These are phyloP conservation scores for Phaseolus coccineus DNA, from an alignment of 331 rosid genomes.

Conservation along the genomic window DNA sequence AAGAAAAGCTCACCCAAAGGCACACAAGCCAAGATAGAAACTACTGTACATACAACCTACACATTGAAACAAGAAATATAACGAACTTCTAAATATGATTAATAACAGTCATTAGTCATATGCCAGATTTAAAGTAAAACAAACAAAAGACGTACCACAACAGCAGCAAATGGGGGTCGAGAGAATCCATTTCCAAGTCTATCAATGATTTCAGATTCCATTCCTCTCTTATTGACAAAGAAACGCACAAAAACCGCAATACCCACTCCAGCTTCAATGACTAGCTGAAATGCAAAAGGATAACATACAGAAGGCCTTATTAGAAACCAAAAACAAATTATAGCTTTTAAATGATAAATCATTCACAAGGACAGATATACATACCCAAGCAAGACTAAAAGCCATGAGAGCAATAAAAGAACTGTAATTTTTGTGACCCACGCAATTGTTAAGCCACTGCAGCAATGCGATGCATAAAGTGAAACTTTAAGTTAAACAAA, in stretches of 20 bases:
- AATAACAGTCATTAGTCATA: constrained; percentile 30
- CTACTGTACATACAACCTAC: constrained; percentile 88
- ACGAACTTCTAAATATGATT: constrained; percentile 38
- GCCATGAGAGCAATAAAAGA: constrained; percentile 96
- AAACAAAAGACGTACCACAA: constrained; percentile 71
- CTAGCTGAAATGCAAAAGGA: constrained; percentile 66
- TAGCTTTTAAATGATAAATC: constrained; percentile 22
- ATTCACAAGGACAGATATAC: constrained; percentile 43
- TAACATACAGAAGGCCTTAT: constrained; percentile 29
- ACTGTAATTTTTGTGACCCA: constrained; percentile 87
- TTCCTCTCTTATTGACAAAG: constrained; percentile 84
- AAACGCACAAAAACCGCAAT: constrained; percentile 89
- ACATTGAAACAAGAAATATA: constrained; percentile 47
- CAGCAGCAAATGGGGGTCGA: constrained; percentile 91
- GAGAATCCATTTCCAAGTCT: constrained; percentile 98
- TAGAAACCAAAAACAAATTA: constrained; percentile 39
- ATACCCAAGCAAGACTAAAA: constrained; percentile 88
- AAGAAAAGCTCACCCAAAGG: constrained; percentile 95
- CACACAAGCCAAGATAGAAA: constrained; percentile 91
- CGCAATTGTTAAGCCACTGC: constrained; percentile 99
- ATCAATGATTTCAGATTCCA: constrained; percentile 91
- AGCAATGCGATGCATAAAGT: constrained; percentile 51
- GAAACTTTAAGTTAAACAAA: constrained; percentile 41
- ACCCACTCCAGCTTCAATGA: constrained; percentile 94
- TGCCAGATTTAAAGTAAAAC: constrained; percentile 27